Evolutionary conservation across 371 early-diverging fungal species (phyloP).

Genomic region (Mucor piriformis): DNA sequence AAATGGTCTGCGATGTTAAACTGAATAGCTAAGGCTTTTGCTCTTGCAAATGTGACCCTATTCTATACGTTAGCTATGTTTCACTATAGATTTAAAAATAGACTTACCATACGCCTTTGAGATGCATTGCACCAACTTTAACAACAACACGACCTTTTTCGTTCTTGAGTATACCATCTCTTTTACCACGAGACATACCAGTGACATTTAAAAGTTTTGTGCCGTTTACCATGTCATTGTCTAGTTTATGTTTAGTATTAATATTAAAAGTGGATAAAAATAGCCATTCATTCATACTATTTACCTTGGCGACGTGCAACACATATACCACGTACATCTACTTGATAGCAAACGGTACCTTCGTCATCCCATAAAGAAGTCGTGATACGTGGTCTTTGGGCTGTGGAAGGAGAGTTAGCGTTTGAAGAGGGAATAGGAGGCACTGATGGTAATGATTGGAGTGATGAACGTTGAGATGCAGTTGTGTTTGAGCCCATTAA

Average conservation of each 20-base stretch:
- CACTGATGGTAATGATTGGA: conserved; percentile 7
- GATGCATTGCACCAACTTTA: conserved; percentile 87
- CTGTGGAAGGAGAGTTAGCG: neutral
- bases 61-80: neutral
- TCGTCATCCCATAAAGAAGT: conserved; percentile 87
- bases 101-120: conserved; percentile 84
- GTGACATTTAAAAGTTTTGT: conserved; percentile 85
- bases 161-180: conserved; percentile 85
- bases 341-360: conserved; percentile 78
- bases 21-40: conserved; percentile 67
- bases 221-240: conserved; percentile 85
- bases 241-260: conserved; percentile 29
- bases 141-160: conserved; percentile 84
- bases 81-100: neutral
- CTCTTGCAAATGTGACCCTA: conserved; percentile 69
- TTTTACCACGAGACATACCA: conserved; percentile 86
- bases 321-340: conserved; percentile 77
- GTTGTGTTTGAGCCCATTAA: neutral
- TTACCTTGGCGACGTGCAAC: conserved; percentile 79
- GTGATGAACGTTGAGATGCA: conserved; percentile 8
- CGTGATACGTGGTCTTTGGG: conserved; percentile 59
- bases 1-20: conserved; percentile 70
- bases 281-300: neutral
- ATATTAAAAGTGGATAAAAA: neutral
- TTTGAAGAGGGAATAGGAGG: conserved; percentile 14